These are phyloP conservation scores for Thelephora terrestris DNA, from an alignment of 1,284 basidiomycete species.

Conservation along the genomic window DNA sequence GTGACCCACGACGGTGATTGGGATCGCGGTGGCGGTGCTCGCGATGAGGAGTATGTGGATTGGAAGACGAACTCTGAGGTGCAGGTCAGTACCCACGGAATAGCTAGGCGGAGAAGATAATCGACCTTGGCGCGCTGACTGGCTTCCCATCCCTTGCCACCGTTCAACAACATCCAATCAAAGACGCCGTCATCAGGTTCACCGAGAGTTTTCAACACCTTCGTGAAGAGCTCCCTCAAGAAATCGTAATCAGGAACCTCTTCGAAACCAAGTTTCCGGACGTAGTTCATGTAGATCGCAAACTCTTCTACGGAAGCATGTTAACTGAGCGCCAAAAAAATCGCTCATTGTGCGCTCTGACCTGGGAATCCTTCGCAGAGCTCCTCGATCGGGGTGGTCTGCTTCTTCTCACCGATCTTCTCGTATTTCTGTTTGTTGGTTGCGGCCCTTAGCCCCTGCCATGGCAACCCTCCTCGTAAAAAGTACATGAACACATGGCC, in stretches of 20 bases:
- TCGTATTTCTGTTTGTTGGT: slow-evolving; percentile 99
- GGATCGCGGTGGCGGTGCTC: slow-evolving; percentile 46
- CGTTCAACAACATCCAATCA: slow-evolving; percentile 87
- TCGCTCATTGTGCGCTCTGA: slow-evolving; percentile 25
- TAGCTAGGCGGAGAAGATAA: slow-evolving; percentile 8
- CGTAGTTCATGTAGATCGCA: slow-evolving; percentile 82
- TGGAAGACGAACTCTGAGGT: slow-evolving; percentile 16
- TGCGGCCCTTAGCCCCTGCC: slow-evolving; percentile 95
- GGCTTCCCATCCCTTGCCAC: slow-evolving; percentile 91
- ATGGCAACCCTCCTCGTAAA: slow-evolving; percentile 83
- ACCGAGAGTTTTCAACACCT: slow-evolving; percentile 82
- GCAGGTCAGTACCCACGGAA: slow-evolving; percentile 2
- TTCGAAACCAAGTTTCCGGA: slow-evolving; percentile 82
- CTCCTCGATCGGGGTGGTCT: slow-evolving; percentile 91
- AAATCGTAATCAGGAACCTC: slow-evolving; percentile 97
- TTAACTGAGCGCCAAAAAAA: slow-evolving; percentile 7
- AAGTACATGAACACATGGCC: slow-evolving; percentile 99
- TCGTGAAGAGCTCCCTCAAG: slow-evolving; percentile 83
- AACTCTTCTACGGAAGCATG: slow-evolving; percentile 58
- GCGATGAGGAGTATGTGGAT: slow-evolving; percentile 24
- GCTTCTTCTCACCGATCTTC: slow-evolving; percentile 99
- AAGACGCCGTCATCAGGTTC: slow-evolving; percentile 85
- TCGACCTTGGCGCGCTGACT: slow-evolving; percentile 44
- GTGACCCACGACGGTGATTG: slow-evolving; percentile 38
- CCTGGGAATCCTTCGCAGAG: slow-evolving; percentile 88